Base-by-base conservation (phyloP, 345 rosid genomes). In the Ceriops tagal region DNA sequence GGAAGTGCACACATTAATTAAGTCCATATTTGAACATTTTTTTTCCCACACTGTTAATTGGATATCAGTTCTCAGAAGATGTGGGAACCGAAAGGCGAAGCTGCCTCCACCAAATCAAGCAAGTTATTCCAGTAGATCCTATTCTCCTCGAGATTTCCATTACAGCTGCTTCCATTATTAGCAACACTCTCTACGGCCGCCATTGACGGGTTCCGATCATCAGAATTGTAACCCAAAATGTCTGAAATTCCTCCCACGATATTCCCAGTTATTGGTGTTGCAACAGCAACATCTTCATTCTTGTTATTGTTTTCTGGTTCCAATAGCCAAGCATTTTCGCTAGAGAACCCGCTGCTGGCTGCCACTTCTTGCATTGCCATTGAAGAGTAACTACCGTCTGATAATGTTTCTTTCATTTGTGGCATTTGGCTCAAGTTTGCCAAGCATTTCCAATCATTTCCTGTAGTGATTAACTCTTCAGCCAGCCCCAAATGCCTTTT, bases 61-160 rank as follows among this genome's bases (percentile, higher is more conserved):
- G 37, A 34, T 34, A 3, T 39, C 46, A 39, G 46, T 39, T 18
- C 27, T 66, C 30, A 66, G 18, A 77, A 77, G 7, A 75, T 63
- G 15, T 74, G 66, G 6, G 80, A 72, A 64, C 71, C 70, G 9
- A 72, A 32, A 18, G 74, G 61, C 5, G 80, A 77, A 24, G 71
- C 64, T 39, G 43, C 43, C 61, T 61, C 78, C 16, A 74, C 76
- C 61, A 78, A 65, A 61, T 77, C 62, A 21, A 83, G 76, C 30
- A 83, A 47, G 59, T 67, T 64, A 34, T 76, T 71, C 87, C 87
- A 83, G 20, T 79, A 78, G 31, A 64, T 64, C 61, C 67, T 77
- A 73, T 63, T 59, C 20, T 83, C 86, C 26, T 80, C 86, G 4
- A 66, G 57, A 43, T 32, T 61, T 21, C 74, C 75, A 5, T 24